phyloP scores from a whole-genome alignment of 2,329 filamentous ascomycete species.

The Colletotrichum cereale region DNA sequence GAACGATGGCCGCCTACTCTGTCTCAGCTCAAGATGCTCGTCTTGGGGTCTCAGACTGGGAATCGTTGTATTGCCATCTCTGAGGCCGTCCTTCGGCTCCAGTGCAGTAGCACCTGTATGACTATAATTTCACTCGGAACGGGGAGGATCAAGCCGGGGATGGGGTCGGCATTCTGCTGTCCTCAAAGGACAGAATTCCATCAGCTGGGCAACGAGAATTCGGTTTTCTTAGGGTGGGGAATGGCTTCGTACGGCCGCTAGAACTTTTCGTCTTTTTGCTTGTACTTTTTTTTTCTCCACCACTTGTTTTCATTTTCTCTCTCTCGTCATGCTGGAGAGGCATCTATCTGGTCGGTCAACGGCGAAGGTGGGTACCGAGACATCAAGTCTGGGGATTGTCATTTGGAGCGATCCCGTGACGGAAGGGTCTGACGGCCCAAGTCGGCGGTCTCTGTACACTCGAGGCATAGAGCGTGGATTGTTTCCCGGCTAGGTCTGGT shows the following conservation, averaged over 20 bases:
- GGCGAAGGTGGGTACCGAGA: conserved; percentile 2
- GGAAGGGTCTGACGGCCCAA: conserved; percentile 15
- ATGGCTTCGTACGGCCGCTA: neutral
- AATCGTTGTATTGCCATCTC: conserved; percentile 3
- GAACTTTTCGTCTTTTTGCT: conserved; percentile 10
- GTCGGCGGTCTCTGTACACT: conserved; percentile 17
- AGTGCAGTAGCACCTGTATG: conserved; percentile 18
- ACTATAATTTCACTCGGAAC: conserved; percentile 21
- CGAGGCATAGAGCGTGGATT: conserved; percentile 3
- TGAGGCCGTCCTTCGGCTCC: conserved; percentile 1
- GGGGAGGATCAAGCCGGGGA: neutral
- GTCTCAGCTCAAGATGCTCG: conserved; percentile 2
- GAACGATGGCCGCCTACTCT: neutral
- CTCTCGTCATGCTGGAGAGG: conserved; percentile 14
- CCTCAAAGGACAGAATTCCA: neutral
- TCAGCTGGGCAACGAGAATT: conserved; percentile 1
- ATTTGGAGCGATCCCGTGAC: neutral
- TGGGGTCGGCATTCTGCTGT: conserved; percentile 10
- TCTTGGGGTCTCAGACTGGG: neutral
- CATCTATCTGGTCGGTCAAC: conserved; percentile 9
- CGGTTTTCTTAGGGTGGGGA: neutral
- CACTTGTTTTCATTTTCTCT: conserved; percentile 28
- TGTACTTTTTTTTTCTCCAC: conserved; percentile 32
- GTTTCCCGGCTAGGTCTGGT: conserved; percentile 2
- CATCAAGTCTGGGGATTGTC: conserved; percentile 11